phyloP scores from a whole-genome alignment of 345 rosid genomes.

The Brassica nigra region DNA sequence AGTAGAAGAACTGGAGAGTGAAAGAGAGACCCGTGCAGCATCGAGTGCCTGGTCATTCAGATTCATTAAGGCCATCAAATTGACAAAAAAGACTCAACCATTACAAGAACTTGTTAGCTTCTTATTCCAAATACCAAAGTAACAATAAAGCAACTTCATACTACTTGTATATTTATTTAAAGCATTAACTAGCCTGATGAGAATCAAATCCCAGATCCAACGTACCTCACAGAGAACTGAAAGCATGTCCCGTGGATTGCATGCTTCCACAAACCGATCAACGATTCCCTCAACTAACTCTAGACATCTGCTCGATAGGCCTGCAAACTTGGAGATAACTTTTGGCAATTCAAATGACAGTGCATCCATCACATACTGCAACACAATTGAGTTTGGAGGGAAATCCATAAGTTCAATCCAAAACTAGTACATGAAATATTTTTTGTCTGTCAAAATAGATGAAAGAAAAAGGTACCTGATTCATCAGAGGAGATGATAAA shows the following conservation, averaged over 20 bases:
- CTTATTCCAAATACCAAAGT: background rate
- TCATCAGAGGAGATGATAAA: slow-evolving; percentile 50
- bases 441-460: background rate
- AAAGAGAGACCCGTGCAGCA: slow-evolving; percentile 45
- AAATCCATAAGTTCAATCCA: slow-evolving; percentile 11
- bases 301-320: slow-evolving; percentile 54
- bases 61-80: slow-evolving; percentile 3
- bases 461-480: slow-evolving; percentile 51
- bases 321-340: slow-evolving; percentile 61
- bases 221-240: slow-evolving; percentile 81
- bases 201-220: background rate
- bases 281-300: slow-evolving; percentile 52
- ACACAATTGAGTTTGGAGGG: slow-evolving; percentile 7
- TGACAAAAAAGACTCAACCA: background rate
- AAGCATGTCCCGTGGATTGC: slow-evolving; percentile 88
- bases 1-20: slow-evolving; percentile 48
- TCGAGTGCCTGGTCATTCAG: slow-evolving; percentile 66
- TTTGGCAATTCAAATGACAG: slow-evolving; percentile 78
- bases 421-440: background rate
- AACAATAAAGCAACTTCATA: slow-evolving; percentile 2
- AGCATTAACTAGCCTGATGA: slow-evolving; percentile 12
- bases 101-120: background rate
- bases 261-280: slow-evolving; percentile 50
- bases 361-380: slow-evolving; percentile 63
- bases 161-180: background rate